phyloP scores from a whole-genome alignment of 2,329 filamentous ascomycete species.

The Chalaropsis thielavioides region DNA sequence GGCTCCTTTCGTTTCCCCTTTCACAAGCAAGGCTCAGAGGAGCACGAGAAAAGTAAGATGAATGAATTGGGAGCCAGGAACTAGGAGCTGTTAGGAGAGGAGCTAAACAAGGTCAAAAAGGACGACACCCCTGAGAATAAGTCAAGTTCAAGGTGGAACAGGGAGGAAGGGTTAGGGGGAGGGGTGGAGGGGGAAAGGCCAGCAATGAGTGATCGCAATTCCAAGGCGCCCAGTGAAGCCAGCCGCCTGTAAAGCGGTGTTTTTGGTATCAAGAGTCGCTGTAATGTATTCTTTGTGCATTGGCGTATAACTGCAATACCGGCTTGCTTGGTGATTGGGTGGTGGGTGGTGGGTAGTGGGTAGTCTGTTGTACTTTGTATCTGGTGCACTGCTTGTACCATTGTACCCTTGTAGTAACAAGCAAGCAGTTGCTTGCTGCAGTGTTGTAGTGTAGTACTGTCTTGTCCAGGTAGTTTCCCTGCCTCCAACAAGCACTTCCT shows the following conservation, averaged over 20 bases:
- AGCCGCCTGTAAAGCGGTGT: not conserved
- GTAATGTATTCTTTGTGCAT: not conserved
- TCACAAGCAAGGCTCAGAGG: not conserved
- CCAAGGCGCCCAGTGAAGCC: not conserved
- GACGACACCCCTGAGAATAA: not conserved
- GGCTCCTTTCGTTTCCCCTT: conserved; percentile 15
- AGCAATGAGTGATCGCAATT: not conserved
- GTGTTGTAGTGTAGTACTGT: not conserved
- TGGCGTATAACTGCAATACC: not conserved
- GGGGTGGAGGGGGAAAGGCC: not conserved
- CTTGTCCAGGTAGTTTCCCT: conserved; percentile 2
- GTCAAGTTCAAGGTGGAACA: not conserved
- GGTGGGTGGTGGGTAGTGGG: not conserved
- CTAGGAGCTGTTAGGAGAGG: conserved; percentile 27
- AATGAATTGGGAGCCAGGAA: conserved; percentile 27
- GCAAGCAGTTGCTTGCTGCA: not conserved
- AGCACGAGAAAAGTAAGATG: not conserved
- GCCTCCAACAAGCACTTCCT: conserved; percentile 6
- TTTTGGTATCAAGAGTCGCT: not conserved
- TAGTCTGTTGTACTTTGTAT: not conserved
- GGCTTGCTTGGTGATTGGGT: not conserved
- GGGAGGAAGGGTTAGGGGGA: conserved; percentile 25
- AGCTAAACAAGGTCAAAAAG: conserved; percentile 27
- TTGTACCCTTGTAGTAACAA: not conserved
- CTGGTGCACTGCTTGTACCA: not conserved